These are phyloP conservation scores for Aspergillus puulaauensis DNA, from an alignment of 2,329 filamentous ascomycete species.

Conservation along the genomic window DNA sequence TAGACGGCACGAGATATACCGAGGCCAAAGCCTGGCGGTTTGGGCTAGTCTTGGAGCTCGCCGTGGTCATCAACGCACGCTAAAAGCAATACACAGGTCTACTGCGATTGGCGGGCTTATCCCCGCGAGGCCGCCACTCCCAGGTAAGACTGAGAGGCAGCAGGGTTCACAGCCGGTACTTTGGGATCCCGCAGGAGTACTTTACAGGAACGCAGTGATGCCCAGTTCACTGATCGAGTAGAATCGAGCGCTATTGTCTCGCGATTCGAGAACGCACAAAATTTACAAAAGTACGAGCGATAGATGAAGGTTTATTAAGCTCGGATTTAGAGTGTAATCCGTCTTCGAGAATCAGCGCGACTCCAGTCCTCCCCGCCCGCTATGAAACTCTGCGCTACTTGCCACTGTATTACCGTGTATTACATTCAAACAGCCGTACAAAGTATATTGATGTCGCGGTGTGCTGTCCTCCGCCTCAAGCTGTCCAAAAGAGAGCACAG, in stretches of 20 bases:
- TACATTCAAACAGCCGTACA: background rate
- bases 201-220: too few relatives aligned
- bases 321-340: slow-evolving; percentile 1
- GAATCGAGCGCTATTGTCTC: too few relatives aligned
- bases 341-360: background rate
- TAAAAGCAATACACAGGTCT: background rate
- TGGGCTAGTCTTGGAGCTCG: background rate
- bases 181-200: background rate
- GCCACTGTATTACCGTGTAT: slow-evolving; percentile 1
- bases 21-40: too few relatives aligned
- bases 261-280: too few relatives aligned
- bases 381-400: slow-evolving; percentile 4
- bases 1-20: background rate
- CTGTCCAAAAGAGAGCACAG: background rate
- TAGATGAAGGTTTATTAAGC: slow-evolving; percentile 2
- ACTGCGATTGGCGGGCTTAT: slow-evolving; percentile 4
- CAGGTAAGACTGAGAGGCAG: background rate
- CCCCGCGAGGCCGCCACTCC: background rate
- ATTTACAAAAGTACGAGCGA: background rate
- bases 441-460: background rate
- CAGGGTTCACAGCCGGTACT: background rate
- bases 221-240: too few relatives aligned
- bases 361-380: slow-evolving; percentile 1
- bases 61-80: background rate
- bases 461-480: background rate